Conservation (phyloP, 2,329 filamentous ascomycete genomes). For the Penicillium sp. region DNA sequence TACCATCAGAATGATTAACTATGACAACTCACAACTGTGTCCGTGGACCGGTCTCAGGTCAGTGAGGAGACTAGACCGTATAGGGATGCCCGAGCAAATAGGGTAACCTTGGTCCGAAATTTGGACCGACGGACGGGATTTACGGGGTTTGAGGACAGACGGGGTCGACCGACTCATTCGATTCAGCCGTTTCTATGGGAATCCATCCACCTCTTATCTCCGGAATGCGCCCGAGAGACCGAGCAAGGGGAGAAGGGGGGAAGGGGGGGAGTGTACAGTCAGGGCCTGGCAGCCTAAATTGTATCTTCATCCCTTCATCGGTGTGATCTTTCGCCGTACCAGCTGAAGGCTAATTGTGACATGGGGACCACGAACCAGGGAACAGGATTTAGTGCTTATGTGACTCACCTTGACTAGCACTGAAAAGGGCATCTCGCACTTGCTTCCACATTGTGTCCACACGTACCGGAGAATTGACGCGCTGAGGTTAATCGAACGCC, state of each 20-base stretch:
- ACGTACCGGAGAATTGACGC: neutral
- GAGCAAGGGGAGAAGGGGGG: neutral
- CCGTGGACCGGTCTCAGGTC: neutral
- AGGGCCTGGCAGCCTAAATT: neutral
- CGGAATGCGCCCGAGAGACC: neutral
- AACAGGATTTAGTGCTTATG: neutral
- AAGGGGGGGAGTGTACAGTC: neutral
- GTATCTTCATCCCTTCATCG: neutral
- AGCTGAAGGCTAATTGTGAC: neutral
- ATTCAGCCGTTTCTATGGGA: neutral
- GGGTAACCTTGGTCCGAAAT: neutral
- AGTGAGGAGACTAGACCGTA: neutral
- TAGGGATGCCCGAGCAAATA: neutral
- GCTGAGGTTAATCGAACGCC: neutral
- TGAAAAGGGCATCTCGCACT: neutral
- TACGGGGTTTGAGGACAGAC: neutral
- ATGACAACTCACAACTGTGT: neutral
- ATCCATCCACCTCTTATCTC: neutral
- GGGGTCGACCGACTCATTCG: neutral
- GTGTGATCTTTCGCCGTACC: neutral
- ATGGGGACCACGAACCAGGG: neutral
- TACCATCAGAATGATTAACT: neutral
- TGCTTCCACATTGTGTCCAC: neutral
- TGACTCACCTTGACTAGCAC: neutral
- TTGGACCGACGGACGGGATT: neutral